These are phyloP conservation scores for Neoconidiobolus thromboides DNA, from an alignment of 371 early-diverging fungal species.

Conservation along the genomic window DNA sequence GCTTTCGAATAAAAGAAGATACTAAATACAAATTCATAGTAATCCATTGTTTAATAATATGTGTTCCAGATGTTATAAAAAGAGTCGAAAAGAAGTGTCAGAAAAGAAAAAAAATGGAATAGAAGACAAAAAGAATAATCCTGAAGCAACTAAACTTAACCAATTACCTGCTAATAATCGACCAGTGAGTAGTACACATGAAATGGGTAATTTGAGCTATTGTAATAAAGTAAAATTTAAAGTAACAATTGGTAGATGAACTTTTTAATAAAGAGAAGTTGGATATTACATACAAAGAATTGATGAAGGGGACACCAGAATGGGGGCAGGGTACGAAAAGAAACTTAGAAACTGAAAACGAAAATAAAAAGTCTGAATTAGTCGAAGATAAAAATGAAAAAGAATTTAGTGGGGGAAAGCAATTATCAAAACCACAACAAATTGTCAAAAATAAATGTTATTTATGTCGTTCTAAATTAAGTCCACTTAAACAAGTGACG, in stretches of 20 bases:
- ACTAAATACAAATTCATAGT: slow-evolving; percentile 9
- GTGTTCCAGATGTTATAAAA: slow-evolving; percentile 68
- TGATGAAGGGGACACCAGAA: too few relatives aligned
- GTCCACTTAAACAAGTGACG: slow-evolving; percentile 58
- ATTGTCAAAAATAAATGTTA: slow-evolving; percentile 55
- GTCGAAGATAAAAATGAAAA: too few relatives aligned
- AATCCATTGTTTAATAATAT: slow-evolving; percentile 43
- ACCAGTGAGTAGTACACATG: too few relatives aligned
- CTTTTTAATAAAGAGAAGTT: too few relatives aligned
- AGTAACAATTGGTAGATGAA: too few relatives aligned
- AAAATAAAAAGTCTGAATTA: too few relatives aligned
- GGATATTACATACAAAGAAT: too few relatives aligned
- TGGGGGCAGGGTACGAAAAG: too few relatives aligned
- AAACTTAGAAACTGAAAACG: too few relatives aligned
- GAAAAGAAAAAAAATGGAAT: background rate
- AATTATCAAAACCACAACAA: slow-evolving; percentile 22
- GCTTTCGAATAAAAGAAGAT: background rate
- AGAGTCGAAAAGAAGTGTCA: slow-evolving; percentile 15
- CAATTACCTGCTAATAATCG: slow-evolving; percentile 5
- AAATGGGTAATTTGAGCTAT: too few relatives aligned
- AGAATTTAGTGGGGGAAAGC: slow-evolving; percentile 6
- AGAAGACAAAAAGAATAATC: slow-evolving; percentile 2
- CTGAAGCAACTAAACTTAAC: slow-evolving; percentile 8
- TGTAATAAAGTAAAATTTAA: too few relatives aligned
- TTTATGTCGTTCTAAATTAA: slow-evolving; percentile 51